Evolutionary conservation across 2,329 filamentous ascomycete genomes (phyloP), one percentile per base, ranked within the genome.

Genomic region (Colletotrichum australisinense): DNA sequence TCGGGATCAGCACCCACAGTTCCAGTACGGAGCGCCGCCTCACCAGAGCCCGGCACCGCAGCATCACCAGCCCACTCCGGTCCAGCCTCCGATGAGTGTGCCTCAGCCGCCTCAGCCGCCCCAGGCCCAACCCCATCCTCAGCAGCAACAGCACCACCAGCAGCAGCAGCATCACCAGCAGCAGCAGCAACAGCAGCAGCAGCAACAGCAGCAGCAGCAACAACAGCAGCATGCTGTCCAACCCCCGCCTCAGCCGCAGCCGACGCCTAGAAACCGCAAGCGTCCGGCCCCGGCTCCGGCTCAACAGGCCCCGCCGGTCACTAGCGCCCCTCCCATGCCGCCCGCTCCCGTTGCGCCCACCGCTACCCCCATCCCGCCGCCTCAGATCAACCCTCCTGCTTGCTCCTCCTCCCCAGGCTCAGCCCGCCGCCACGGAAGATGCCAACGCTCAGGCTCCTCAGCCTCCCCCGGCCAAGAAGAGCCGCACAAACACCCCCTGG

Each of bases 401-500:
- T 30, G 77, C 81, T 38, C 77, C 78, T 30, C 79, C 80, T 67
- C 76, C 81, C 59, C 77, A 78, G 56, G 76, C 81, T 32, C 83
- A 82, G 69, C 59, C 76, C 8, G 67, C 77, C 4, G 60, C 75
- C 6, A 69, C 76, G 6, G 83, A 84, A 26, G 82, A 85, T 38
- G 76, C 78, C 7, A 80, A 78, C 22, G 73, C 77, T 1, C 80
- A 80, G 1, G 77, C 83, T 0, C 74, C 72, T 7, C 77, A 78
- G 77, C 88, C 87, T 32, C 90, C 91, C 1, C 91, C 91, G 7
- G 87, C 90, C 60, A 99, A 98, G 87, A 98, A 98, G 86, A 97
- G 95, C 79, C 90, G 97, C 74, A 98, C 97, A n/a, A 99, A 99
- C 81, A 99, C 97, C 3, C 97, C 97, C 0, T 99, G 97, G 97